Evolutionary conservation across 768 basidiomycete species (phyloP), one percentile per base, ranked within the genome.

Genomic region (Phanerochaete sordida): DNA sequence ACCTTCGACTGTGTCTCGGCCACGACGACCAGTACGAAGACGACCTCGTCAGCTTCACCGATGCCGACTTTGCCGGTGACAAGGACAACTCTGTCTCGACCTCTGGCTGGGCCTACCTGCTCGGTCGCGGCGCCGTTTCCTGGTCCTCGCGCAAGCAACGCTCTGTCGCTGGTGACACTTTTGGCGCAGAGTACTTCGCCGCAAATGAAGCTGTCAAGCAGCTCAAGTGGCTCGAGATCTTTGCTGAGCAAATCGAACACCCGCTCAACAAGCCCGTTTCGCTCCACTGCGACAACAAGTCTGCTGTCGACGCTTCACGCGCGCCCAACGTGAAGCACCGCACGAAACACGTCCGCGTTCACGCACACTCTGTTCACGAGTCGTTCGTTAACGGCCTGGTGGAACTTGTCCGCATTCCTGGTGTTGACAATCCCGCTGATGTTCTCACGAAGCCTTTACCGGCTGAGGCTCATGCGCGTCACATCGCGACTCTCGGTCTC

Each of bases 111-210:
- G 70, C 54, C 11, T 75, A 69, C 68, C 66, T 69, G 9, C 52
- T 76, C 39, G 66, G 65, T 24, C 73, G 75, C 0, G 77, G 73
- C 4, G 66, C 74, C 2, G 66, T 82, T 5, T 62, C 70, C 2
- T 84, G 81, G 80, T 66, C 65, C 24, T 74, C 75, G 0, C 70
- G 73, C 49, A 70, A 74, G 49, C 82, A 84, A 58, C 57, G 63
- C 15, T 65, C 69, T 1, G 69, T 78, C 0, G 69, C 76, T 0
- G 65, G 71, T 1, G 78, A 75, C 1, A 75, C 74, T 1, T 70
- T 70, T 0, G 74, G 78, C 57, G 70, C 76, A 2, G 76, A 80
- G 60, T 79, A 80, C 60, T 70, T 76, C 31, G 71, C 76, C 0
- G 46, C 66, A 3, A 56, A 68, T 9, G 62, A 77, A 30, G 73